Evolutionary conservation across 768 basidiomycete genomes (phyloP).

Genomic region (Pulveroboletus sp.): DNA sequence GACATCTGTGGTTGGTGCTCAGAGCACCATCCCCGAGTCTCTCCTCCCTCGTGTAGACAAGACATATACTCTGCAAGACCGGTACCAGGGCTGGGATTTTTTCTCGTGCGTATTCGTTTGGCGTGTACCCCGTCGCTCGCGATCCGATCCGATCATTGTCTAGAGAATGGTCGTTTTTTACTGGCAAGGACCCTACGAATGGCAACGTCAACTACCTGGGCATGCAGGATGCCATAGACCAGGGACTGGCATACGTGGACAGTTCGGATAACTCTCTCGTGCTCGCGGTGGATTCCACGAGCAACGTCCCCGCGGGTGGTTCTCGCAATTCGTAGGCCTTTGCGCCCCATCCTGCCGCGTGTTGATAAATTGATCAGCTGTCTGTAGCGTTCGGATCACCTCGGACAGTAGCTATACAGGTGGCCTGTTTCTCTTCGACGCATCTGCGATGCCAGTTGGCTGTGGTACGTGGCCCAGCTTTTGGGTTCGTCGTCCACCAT

Average conservation of each 20-base stretch:
- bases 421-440: constrained; percentile 75
- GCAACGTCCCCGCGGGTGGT: constrained; percentile 43
- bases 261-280: constrained; percentile 45
- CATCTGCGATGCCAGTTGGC: constrained; percentile 65
- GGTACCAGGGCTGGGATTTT: constrained; percentile 47
- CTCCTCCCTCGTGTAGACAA: constrained; percentile 9
- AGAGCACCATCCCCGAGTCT: constrained; percentile 11
- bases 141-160: constrained; percentile 2
- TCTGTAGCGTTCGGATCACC: constrained; percentile 59
- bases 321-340: constrained; percentile 49
- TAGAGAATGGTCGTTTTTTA: constrained; percentile 67
- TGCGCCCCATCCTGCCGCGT: not conserved
- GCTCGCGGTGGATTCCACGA: constrained; percentile 59
- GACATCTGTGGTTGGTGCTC: constrained; percentile 29
- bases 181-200: constrained; percentile 60
- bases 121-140: not conserved
- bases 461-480: constrained; percentile 63
- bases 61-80: constrained; percentile 34
- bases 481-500: constrained; percentile 34
- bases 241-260: constrained; percentile 60
- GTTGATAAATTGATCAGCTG: not conserved
- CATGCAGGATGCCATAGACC: constrained; percentile 41
- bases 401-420: constrained; percentile 54
- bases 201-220: constrained; percentile 64
- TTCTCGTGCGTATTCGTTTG: constrained; percentile 42